phyloP scores from a whole-genome alignment of 495 filamentous ascomycete species.

The Tuber magnatum region DNA sequence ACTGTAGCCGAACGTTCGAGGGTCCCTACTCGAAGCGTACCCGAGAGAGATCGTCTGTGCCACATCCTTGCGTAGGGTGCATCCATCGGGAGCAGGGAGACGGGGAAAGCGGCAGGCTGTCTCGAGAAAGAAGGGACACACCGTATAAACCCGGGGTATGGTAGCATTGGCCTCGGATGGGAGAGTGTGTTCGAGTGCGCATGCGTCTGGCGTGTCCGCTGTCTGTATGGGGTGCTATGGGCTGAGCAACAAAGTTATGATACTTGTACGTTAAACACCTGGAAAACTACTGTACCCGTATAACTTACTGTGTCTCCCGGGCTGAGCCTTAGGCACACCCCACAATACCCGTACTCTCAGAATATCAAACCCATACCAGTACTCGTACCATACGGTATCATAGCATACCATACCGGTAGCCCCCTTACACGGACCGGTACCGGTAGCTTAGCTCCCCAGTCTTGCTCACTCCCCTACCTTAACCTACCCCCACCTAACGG shows the following conservation, averaged over 20 bases:
- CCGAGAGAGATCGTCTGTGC: not conserved
- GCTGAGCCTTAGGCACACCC: too few relatives aligned
- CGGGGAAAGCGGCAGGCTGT: not conserved
- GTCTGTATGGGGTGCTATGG: not conserved
- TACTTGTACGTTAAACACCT: not conserved
- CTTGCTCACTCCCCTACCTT: not conserved
- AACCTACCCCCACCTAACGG: not conserved
- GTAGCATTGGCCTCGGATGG: not conserved
- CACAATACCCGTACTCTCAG: too few relatives aligned
- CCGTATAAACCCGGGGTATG: not conserved
- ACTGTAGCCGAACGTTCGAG: not conserved
- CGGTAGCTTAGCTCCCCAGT: not conserved
- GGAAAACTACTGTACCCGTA: not conserved
- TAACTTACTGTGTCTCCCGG: not conserved
- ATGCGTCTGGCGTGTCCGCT: not conserved
- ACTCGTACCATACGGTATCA: not conserved
- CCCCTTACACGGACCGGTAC: not conserved
- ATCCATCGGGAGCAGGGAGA: not conserved
- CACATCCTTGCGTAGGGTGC: not conserved
- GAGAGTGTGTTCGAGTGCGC: not conserved
- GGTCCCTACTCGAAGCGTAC: not conserved
- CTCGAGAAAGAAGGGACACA: not conserved
- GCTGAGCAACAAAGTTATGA: not conserved
- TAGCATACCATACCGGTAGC: not conserved
- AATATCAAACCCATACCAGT: not conserved